Evolutionary conservation across 495 filamentous ascomycete genomes (phyloP), one percentile per base, ranked within the genome.

Genomic region (Penicillium flavigenum): DNA sequence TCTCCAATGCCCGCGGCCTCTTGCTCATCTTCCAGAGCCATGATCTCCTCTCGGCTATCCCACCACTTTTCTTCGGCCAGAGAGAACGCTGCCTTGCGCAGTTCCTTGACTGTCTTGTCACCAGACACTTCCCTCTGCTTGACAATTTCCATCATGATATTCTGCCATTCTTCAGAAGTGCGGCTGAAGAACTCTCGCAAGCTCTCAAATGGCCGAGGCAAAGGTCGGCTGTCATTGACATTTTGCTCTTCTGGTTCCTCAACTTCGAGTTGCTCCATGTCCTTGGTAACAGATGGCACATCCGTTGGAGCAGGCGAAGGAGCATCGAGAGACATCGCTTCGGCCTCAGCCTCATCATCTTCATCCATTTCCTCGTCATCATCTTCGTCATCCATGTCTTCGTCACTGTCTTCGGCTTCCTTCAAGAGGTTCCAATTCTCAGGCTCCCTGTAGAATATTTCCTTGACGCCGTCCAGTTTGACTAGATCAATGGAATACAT

Each of bases 51-150:
- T 63, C 94, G 80, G 69, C 89, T 92, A 77, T 96, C 94, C 94
- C 94, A 98, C 94, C 94, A 98, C 67, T 92, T 96, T 70, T 90
- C 89, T 75, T 98, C 94, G 42, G 91, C 91, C 55, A 87, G 78
- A 61, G 89, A 85, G 68, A 97, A 98, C 3, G 92, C 94, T 47
- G 82, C 84, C 59, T 92, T 88, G 64, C 92, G 89, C 57, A 97
- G 80, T 76, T 97, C 94, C 77, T 98, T 98, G 61, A 96, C 76
- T 5, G 83, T 81, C 71, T 89, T 88, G 39, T 74, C 74, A 2
- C 68, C 58, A 8, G 64, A 65, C 47, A 80, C 71, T 10, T 78
- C 81, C 65, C 81, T 85, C 73, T 80, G 81, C 61, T 81, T 82
- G 32, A 88, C 61, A 47, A 77, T 83, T 17, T 86, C 83, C 70